These are phyloP conservation scores for Erythrobasidium hasegawianum DNA, from an alignment of 1,284 basidiomycete genomes.

Conservation along the genomic window DNA sequence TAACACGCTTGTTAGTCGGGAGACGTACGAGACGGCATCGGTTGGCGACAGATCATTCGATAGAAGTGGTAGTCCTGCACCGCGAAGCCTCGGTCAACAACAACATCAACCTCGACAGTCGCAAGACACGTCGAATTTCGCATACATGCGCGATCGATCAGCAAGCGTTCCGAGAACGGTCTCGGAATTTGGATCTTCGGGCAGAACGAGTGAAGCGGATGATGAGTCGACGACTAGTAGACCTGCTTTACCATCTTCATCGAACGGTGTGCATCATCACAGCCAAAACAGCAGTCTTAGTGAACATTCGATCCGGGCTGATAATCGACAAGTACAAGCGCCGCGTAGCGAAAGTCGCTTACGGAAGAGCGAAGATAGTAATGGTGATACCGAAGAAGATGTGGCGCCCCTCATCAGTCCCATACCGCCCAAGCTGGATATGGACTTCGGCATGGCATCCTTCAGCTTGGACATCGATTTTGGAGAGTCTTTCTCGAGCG, in stretches of 20 bases:
- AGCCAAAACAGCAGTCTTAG: not conserved
- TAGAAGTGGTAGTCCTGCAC: not conserved
- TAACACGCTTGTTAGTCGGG: not conserved
- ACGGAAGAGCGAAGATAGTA: slow-evolving; percentile 1
- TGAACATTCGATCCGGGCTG: not conserved
- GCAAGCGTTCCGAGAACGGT: slow-evolving; percentile 21
- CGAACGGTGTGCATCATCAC: not conserved
- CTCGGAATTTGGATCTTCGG: slow-evolving; percentile 9
- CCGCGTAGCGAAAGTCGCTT: not conserved
- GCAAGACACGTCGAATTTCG: not conserved
- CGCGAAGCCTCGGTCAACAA: not conserved
- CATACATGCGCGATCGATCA: slow-evolving; percentile 15
- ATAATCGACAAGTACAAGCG: not conserved
- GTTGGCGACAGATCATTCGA: not conserved
- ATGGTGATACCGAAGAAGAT: slow-evolving; percentile 13
- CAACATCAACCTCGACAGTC: not conserved
- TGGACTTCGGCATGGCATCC: slow-evolving; percentile 23
- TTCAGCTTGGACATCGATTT: slow-evolving; percentile 26
- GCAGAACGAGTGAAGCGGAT: not conserved
- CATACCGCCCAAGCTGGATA: slow-evolving; percentile 31
- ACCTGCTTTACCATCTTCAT: not conserved
- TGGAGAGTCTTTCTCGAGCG: not conserved
- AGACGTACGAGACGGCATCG: not conserved
- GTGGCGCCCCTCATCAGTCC: slow-evolving; percentile 18
- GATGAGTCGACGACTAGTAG: not conserved